Evolutionary conservation across 306 rosid species (phyloP), one percentile per base, ranked within the genome.

Genomic region (Prunus mume): DNA sequence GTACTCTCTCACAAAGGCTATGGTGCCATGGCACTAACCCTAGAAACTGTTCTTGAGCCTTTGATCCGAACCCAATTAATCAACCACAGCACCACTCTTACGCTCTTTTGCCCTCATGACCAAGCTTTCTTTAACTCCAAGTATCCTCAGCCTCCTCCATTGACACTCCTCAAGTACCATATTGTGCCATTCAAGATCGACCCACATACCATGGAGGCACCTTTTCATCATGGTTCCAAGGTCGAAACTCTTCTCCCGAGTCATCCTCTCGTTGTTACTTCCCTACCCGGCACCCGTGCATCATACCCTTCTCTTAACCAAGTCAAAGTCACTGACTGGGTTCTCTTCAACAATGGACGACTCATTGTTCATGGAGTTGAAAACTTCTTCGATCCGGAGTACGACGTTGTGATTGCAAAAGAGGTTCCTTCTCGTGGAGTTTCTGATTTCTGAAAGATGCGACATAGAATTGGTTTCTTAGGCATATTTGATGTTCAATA

Each of bases 131-230:
- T 60, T 19, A 45, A 69, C 41, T 17, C 41, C 34, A 61, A 61
- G n/a, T 60, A 22, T 67, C 69, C 30, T 24, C 78, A 74, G 13
- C 41, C 41, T 34, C 69, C 57, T 24, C 78, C 78, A 25, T 45
- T 61, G 34, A 58, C 47, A 0, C 56, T 46, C 24, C 69, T 74
- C 27, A 25, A 74, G 14, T 74, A 74, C 18, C 78, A 74, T 24
- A 24, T 3, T 7, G 65, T 61, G 17, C 78, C 58, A 4, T 22
- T 45, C 15, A 60, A 45, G 22, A 68, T 74, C 50, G 19, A 73
- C 68, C 25, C 4, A 11, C 11, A 61, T 12, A 12, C 69, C 25
- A 19, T 61, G 3, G 64, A 58, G 19, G 3, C 27, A 34, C 19
- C 27, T 7, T 17, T 72, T 57, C 19, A 30, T 18, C 30, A 12